Conservation (phyloP, 148 eudicot genomes). For the Vaccinium macrocarpon region DNA sequence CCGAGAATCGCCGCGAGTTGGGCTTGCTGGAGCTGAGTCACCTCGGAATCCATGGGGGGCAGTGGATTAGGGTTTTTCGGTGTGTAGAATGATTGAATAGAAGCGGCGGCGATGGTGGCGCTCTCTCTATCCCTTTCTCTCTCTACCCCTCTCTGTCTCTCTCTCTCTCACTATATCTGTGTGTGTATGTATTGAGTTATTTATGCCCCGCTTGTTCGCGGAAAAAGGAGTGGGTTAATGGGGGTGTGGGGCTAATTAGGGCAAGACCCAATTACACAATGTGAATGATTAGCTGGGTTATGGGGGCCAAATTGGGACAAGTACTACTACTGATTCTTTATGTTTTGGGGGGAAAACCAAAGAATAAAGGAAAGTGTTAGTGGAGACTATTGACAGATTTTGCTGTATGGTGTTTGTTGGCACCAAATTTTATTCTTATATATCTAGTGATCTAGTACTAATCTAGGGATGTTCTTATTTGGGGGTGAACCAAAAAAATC, state of each 20-base stretch:
- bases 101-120: slow-evolving; percentile 9
- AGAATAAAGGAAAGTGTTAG: not conserved
- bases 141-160: not conserved
- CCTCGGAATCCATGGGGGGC: slow-evolving; percentile 35
- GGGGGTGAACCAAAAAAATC: too few species aligned
- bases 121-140: not conserved
- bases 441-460: not conserved
- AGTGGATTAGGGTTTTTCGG: slow-evolving; percentile 29
- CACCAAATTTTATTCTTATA: not conserved
- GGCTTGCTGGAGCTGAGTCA: slow-evolving; percentile 55
- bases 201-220: not conserved
- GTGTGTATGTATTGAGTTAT: not conserved
- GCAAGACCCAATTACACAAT: not conserved
- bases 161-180: not conserved
- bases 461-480: not conserved
- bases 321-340: not conserved
- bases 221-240: not conserved
- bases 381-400: not conserved
- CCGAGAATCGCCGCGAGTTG: slow-evolving; percentile 70
- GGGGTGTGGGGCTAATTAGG: slow-evolving; percentile 8
- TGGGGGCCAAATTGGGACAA: not conserved
- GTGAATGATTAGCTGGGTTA: not conserved
- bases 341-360: not conserved
- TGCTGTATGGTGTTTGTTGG: not conserved
- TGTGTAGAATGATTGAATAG: not conserved